These are phyloP conservation scores for Purpureocillium lavendulum DNA, from an alignment of 2,329 filamentous ascomycete genomes.

Conservation along the genomic window DNA sequence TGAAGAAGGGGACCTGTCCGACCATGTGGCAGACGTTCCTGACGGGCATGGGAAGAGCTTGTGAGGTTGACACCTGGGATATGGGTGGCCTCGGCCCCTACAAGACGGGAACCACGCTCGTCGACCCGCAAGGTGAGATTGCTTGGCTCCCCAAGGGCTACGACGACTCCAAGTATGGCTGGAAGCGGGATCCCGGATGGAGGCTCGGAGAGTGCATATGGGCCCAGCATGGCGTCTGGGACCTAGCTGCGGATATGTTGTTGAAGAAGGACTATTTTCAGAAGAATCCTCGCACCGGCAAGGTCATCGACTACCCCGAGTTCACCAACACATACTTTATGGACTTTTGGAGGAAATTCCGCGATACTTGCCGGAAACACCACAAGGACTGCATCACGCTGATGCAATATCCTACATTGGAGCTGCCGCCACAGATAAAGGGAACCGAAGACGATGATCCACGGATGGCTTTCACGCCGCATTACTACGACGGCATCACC, in stretches of 20 bases:
- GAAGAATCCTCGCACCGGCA: constrained; percentile 65
- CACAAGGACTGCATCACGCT: constrained; percentile 81
- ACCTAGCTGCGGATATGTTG: constrained; percentile 67
- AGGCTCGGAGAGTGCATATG: constrained; percentile 90
- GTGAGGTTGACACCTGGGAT: constrained; percentile 85
- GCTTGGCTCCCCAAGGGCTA: constrained; percentile 80
- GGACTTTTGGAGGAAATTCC: constrained; percentile 71
- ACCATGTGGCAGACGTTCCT: constrained; percentile 92
- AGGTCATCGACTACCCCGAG: constrained; percentile 67
- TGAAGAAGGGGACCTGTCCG: constrained; percentile 88
- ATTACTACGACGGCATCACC: constrained; percentile 96
- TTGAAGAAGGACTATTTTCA: constrained; percentile 83
- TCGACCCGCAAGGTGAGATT: constrained; percentile 79
- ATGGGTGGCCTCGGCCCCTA: constrained; percentile 90
- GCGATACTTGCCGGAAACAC: constrained; percentile 62
- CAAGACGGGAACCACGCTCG: constrained; percentile 72
- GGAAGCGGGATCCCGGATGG: constrained; percentile 82
- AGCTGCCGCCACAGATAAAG: constrained; percentile 83
- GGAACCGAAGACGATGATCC: constrained; percentile 82
- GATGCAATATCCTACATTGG: constrained; percentile 84
- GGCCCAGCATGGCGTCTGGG: constrained; percentile 97
- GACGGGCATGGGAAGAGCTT: constrained; percentile 82
- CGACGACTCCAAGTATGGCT: constrained; percentile 83
- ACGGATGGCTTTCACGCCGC: constrained; percentile 84
- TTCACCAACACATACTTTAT: constrained; percentile 93